Percentiles rank a stretch among this genome's conserved stretches.
Evolutionary conservation across 768 basidiomycete genomes (phyloP).

Genomic region (Suillus tomentosus): DNA sequence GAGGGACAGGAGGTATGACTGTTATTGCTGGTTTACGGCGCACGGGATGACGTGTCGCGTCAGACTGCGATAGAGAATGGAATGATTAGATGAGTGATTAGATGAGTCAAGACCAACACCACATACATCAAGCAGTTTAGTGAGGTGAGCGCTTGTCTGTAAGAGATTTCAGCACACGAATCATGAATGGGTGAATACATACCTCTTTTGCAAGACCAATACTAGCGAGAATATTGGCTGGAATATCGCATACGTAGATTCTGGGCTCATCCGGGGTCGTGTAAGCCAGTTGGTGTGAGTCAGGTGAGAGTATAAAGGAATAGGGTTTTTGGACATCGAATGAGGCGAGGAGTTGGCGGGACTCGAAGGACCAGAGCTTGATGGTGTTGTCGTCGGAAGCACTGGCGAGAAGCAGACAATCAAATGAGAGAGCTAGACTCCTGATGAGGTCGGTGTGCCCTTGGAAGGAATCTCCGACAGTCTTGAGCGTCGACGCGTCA

Average conservation of each 20-base stretch:
- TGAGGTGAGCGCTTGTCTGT: background rate
- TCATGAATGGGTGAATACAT: background rate
- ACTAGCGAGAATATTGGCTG: background rate
- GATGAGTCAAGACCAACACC: background rate
- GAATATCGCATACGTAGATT: background rate
- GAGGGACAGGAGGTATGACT: background rate
- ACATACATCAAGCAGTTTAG: background rate
- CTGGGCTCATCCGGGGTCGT: background rate
- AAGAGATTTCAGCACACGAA: background rate
- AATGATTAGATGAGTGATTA: background rate
- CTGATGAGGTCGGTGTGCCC: accelerated
- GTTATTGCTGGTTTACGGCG: background rate
- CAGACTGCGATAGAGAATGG: background rate
- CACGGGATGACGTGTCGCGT: background rate
- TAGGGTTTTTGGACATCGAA: background rate
- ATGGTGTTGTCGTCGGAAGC: background rate
- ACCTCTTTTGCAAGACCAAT: background rate
- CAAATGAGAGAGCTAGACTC: background rate
- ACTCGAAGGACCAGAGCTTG: background rate
- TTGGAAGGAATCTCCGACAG: background rate
- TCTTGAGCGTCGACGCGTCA: background rate
- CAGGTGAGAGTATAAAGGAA: background rate
- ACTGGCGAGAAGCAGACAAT: background rate
- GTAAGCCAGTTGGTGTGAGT: background rate
- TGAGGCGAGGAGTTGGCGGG: background rate